Conservation (phyloP, 257 asterid genomes). For the Penstemon davidsonii region DNA sequence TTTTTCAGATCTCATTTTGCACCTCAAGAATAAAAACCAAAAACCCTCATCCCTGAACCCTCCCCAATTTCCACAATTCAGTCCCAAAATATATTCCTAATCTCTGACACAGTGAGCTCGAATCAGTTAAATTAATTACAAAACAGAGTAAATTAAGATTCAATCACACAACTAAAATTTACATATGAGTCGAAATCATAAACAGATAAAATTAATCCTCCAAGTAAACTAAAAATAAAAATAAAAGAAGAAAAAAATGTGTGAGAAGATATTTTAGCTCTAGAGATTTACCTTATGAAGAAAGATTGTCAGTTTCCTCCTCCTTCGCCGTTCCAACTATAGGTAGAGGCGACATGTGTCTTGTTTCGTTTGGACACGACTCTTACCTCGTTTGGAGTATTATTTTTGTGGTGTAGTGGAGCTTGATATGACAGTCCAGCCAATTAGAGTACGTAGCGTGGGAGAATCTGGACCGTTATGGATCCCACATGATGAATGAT, state of each 20-base stretch:
- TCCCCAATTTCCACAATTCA: not conserved
- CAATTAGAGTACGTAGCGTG: constrained; percentile 49
- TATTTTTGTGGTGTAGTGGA: not conserved
- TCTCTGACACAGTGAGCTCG: not conserved
- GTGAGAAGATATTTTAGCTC: not conserved
- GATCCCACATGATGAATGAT: constrained; percentile 31
- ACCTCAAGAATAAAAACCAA: constrained; percentile 21
- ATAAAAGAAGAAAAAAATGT: not conserved
- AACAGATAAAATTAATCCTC: too few species aligned
- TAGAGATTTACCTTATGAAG: constrained; percentile 43
- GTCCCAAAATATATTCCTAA: constrained; percentile 15
- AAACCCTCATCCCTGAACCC: not conserved
- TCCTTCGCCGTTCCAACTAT: constrained; percentile 50
- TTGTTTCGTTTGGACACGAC: constrained; percentile 40
- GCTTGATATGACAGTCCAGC: constrained; percentile 5
- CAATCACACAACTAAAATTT: too few species aligned
- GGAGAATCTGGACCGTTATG: constrained; percentile 35
- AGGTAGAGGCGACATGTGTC: constrained; percentile 89
- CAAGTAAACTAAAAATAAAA: not conserved
- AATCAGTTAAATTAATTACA: not conserved
- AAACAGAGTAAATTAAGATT: too few species aligned
- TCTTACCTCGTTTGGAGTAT: not conserved
- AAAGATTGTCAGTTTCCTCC: constrained; percentile 74
- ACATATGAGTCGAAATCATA: too few species aligned
- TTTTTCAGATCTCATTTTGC: constrained; percentile 32